phyloP scores from a whole-genome alignment of 202 grass and related monocot species.

The Saccharum hybrid region DNA sequence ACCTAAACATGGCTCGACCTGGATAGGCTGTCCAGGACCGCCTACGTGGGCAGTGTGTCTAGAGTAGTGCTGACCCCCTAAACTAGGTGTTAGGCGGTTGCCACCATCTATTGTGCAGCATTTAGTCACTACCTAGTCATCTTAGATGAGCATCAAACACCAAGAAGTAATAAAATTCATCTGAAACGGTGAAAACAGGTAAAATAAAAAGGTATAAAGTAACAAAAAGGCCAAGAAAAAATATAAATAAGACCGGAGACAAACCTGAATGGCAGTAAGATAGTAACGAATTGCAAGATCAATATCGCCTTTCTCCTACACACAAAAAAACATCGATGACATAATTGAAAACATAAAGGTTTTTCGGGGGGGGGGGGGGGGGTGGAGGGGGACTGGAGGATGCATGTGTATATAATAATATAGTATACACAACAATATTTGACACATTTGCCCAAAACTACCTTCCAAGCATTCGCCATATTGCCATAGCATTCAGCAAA shows the following conservation, averaged over 20 bases:
- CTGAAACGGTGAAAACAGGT: too few species aligned
- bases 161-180: too few species aligned
- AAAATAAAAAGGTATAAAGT: background rate
- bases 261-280: constrained; percentile 79
- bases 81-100: background rate
- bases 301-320: constrained; percentile 86
- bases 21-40: background rate
- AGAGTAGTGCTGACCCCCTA: background rate
- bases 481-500: constrained; percentile 93
- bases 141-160: constrained; percentile 1
- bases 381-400: background rate
- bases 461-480: constrained; percentile 99
- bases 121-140: background rate
- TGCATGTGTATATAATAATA: background rate
- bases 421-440: background rate
- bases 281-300: constrained; percentile 86
- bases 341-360: background rate
- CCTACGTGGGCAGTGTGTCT: background rate
- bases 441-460: constrained; percentile 27
- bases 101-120: background rate
- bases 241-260: constrained; percentile 3
- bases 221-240: constrained; percentile 21
- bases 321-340: constrained; percentile 13
- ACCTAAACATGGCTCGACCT: background rate
- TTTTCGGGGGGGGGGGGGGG: background rate